A percentile compares a stretch with the other conserved stretches of the same genome.
These are phyloP conservation scores for Trichomonas vaginalis DNA, from an alignment of 208 protist species.

Conservation along the genomic window DNA sequence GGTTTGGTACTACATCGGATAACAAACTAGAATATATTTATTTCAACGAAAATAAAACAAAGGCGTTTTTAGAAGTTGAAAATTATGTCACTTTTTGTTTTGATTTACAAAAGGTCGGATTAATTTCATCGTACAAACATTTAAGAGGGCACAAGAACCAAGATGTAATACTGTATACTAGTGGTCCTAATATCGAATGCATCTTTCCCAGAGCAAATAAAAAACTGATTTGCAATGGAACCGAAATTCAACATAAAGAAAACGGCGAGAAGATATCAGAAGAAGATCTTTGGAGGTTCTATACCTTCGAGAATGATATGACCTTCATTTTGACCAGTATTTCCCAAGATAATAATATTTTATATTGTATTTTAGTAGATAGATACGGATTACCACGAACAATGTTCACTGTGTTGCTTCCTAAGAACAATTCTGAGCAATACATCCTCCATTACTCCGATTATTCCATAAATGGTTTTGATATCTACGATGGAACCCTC, in stretches of 20 bases:
- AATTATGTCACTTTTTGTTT: neutral
- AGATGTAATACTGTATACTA: neutral
- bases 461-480: neutral
- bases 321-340: neutral
- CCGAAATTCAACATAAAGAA: neutral
- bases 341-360: neutral
- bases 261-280: neutral
- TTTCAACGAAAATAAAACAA: neutral
- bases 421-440: neutral
- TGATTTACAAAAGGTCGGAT: neutral
- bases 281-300: neutral
- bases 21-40: neutral
- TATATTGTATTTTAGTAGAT: neutral
- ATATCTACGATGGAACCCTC: neutral
- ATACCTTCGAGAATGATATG: neutral
- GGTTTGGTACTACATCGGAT: neutral
- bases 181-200: neutral
- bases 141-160: neutral
- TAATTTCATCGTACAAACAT: neutral
- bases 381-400: neutral
- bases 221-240: neutral
- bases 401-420: neutral
- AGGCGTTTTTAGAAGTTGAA: neutral
- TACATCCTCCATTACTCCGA: neutral
- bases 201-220: neutral